phyloP scores from a whole-genome alignment of 1,139 yeast species.

The Yamadazyma friedrichii region DNA sequence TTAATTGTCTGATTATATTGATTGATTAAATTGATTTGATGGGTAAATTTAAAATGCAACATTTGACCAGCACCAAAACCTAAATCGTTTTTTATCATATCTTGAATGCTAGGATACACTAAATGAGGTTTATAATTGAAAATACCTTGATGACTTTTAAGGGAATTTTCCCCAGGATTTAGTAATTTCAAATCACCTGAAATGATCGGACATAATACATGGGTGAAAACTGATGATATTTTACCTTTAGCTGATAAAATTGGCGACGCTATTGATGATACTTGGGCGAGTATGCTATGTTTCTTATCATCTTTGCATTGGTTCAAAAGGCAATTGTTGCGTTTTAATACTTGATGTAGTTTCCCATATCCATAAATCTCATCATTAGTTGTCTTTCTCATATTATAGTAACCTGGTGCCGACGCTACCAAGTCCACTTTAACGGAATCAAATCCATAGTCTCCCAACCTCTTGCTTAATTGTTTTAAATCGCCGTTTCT shows the following conservation, averaged over 20 bases:
- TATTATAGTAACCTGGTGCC: constrained; percentile 42
- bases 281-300: constrained; percentile 43
- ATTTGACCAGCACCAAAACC: constrained; percentile 56
- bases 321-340: constrained; percentile 29
- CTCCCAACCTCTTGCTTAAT: constrained; percentile 27
- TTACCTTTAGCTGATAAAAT: constrained; percentile 28
- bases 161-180: constrained; percentile 28
- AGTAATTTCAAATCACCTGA: constrained; percentile 19
- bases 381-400: constrained; percentile 12
- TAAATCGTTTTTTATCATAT: constrained; percentile 41
- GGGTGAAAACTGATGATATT: constrained; percentile 53
- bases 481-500: constrained; percentile 22
- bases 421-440: constrained; percentile 59
- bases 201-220: constrained; percentile 49
- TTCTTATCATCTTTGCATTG: constrained; percentile 9
- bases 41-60: constrained; percentile 46
- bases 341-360: constrained; percentile 39
- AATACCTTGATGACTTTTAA: constrained; percentile 22
- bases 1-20: constrained; percentile 34
- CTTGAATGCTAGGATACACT: constrained; percentile 54
- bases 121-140: constrained; percentile 44
- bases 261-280: constrained; percentile 62
- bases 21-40: constrained; percentile 19
- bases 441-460: constrained; percentile 45
- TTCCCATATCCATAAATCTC: constrained; percentile 52